A percentile compares a stretch with the other conserved stretches of the same genome.
Evolutionary conservation across 2,329 filamentous ascomycete genomes (phyloP).

Genomic region (Epichloe gansuensis): DNA sequence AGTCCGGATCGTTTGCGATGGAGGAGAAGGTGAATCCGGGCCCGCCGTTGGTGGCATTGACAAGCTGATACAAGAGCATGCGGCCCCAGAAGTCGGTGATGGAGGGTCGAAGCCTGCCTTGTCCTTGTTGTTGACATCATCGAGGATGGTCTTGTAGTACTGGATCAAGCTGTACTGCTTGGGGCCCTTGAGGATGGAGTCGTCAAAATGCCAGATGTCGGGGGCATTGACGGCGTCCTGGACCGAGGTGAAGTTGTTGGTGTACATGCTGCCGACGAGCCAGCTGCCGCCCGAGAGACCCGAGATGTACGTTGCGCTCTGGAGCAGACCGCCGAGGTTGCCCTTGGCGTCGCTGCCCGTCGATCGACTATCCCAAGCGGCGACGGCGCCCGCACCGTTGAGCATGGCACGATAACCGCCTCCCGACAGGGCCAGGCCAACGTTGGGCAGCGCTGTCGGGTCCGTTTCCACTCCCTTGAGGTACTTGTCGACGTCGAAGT

Average conservation of each 20-base stretch:
- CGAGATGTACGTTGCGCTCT: constrained; percentile 68
- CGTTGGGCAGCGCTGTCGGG: constrained; percentile 33
- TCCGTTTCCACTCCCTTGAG: constrained; percentile 32
- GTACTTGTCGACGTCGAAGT: constrained; percentile 65
- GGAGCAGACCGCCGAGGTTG: constrained; percentile 69
- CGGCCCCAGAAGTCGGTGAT: constrained; percentile 87
- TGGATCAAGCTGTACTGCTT: constrained; percentile 24
- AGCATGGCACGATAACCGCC: constrained; percentile 81
- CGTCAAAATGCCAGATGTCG: constrained; percentile 28
- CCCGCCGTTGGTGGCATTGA: constrained; percentile 65
- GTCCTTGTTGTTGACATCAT: constrained; percentile 24
- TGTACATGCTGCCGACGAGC: constrained; percentile 70
- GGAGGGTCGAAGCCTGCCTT: constrained; percentile 38
- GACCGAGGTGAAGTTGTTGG: constrained; percentile 70
- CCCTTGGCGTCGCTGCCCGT: constrained; percentile 33
- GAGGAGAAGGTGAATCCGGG: constrained; percentile 74
- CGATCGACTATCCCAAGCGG: constrained; percentile 68
- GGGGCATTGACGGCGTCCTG: constrained; percentile 23
- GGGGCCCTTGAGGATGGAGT: constrained; percentile 30
- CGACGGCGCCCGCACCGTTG: constrained; percentile 68
- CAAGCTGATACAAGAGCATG: constrained; percentile 73
- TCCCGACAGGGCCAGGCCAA: constrained; percentile 68
- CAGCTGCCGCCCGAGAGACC: constrained; percentile 76
- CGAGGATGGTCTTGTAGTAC: constrained; percentile 27
- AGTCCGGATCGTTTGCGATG: constrained; percentile 31